Conservation (phyloP, 345 rosid species). For the Stellera chamaejasme region DNA sequence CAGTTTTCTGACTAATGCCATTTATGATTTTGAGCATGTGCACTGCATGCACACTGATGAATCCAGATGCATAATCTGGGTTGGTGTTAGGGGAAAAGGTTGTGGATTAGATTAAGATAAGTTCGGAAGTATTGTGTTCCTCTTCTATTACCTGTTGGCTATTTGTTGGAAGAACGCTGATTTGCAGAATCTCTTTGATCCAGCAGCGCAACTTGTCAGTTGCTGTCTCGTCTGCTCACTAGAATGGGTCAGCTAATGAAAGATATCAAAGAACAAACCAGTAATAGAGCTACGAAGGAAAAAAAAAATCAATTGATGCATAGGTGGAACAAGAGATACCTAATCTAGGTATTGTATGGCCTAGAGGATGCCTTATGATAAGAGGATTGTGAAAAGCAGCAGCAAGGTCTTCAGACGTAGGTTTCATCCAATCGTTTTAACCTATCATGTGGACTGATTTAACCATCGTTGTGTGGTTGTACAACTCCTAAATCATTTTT, state of each 20-base stretch:
- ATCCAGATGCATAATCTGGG: too few species aligned
- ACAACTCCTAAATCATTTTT: slow-evolving; percentile 37
- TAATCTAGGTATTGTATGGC: slow-evolving; percentile 51
- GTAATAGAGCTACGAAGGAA: background rate
- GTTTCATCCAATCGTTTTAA: slow-evolving; percentile 50
- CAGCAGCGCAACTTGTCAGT: slow-evolving; percentile 15
- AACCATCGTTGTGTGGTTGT: slow-evolving; percentile 38
- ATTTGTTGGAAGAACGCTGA: background rate
- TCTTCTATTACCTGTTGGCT: too few species aligned
- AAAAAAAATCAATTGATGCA: background rate
- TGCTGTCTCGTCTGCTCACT: slow-evolving; percentile 22
- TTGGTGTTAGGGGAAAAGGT: too few species aligned
- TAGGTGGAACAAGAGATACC: slow-evolving; percentile 18
- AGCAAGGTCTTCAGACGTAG: slow-evolving; percentile 49
- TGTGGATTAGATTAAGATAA: too few species aligned
- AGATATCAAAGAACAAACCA: too few species aligned
- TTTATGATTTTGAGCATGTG: too few species aligned
- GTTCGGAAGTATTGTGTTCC: too few species aligned
- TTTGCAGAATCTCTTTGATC: slow-evolving; percentile 16
- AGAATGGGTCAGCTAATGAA: background rate
- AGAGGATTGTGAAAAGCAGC: slow-evolving; percentile 41
- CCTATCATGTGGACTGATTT: slow-evolving; percentile 60
- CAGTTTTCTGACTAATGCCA: too few species aligned
- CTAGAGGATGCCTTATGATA: slow-evolving; percentile 53
- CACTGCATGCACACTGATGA: too few species aligned